phyloP scores from a whole-genome alignment of 1,139 yeast genomes.

The Suhomyces bribrorum region DNA sequence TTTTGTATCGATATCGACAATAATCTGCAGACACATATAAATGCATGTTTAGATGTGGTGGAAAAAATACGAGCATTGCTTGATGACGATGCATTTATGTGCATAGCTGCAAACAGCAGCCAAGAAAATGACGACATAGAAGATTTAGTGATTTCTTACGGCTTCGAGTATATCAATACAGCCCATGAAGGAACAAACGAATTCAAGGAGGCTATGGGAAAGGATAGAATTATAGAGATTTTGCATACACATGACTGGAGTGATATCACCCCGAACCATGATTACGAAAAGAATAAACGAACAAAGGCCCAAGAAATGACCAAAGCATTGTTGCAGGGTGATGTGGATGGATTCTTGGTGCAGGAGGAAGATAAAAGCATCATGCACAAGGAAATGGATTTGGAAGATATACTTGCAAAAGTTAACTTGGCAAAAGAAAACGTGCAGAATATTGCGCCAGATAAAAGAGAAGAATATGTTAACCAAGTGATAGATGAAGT shows the following conservation, averaged over 20 bases:
- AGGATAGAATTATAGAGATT: constrained; percentile 34
- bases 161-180: constrained; percentile 35
- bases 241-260: constrained; percentile 46
- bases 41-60: constrained; percentile 21
- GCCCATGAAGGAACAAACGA: constrained; percentile 18
- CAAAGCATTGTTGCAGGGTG: constrained; percentile 23
- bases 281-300: constrained; percentile 22
- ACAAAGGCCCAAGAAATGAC: constrained; percentile 31
- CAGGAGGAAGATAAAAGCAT: constrained; percentile 11
- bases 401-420: constrained; percentile 30
- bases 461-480: constrained; percentile 33
- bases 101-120: constrained; percentile 22
- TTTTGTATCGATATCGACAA: constrained; percentile 35
- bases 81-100: constrained; percentile 23
- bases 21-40: constrained; percentile 17
- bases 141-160: constrained; percentile 30
- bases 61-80: constrained; percentile 29
- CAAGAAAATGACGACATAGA: constrained; percentile 26
- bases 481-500: constrained; percentile 38
- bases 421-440: constrained; percentile 34
- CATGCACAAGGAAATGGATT: constrained; percentile 19
- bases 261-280: constrained; percentile 18
- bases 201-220: constrained; percentile 21
- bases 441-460: constrained; percentile 25
- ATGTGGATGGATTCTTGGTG: constrained; percentile 6